phyloP scores from a whole-genome alignment of 169 alveolate genomes.

The Theileria luwenshuni region DNA sequence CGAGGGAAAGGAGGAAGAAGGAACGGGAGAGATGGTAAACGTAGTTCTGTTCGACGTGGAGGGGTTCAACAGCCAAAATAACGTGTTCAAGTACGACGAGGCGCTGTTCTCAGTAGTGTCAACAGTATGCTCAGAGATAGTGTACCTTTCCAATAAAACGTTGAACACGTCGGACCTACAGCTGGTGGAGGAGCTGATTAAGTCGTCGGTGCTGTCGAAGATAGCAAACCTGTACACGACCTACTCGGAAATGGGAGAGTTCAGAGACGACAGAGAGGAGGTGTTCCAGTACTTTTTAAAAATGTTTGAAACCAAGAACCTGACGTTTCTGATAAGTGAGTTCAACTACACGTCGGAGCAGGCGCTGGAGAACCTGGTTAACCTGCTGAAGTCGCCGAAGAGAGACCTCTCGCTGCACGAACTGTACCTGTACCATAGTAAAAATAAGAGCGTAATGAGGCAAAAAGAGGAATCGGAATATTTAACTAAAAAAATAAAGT shows the following conservation, averaged over 20 bases:
- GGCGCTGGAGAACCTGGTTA: slow-evolving; percentile 5
- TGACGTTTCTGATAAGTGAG: slow-evolving; percentile 14
- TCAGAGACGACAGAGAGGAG: slow-evolving; percentile 1
- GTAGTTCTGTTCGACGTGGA: slow-evolving; percentile 75
- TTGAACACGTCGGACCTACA: slow-evolving; percentile 68
- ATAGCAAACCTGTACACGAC: slow-evolving; percentile 13
- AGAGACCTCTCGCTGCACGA: slow-evolving; percentile 17
- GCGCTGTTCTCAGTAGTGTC: slow-evolving; percentile 73
- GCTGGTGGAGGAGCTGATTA: slow-evolving; percentile 46
- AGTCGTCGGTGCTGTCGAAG: slow-evolving; percentile 18
- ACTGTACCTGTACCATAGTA: slow-evolving; percentile 1
- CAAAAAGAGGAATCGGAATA: neutral
- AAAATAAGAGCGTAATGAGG: neutral
- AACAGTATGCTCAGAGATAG: slow-evolving; percentile 71
- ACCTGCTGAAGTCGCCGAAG: slow-evolving; percentile 13
- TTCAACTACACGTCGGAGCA: slow-evolving; percentile 6
- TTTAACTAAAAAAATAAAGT: too few relatives aligned
- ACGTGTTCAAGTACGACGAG: slow-evolving; percentile 73
- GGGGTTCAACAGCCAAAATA: slow-evolving; percentile 75
- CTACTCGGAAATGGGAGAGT: slow-evolving; percentile 9
- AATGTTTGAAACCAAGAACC: slow-evolving; percentile 17
- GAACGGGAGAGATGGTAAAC: slow-evolving; percentile 60
- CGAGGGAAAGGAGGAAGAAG: slow-evolving; percentile 22
- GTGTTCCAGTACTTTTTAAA: slow-evolving; percentile 11
- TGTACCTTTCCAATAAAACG: slow-evolving; percentile 70